These are phyloP conservation scores for Artomyces pyxidatus DNA, from an alignment of 768 basidiomycete species.

Conservation along the genomic window DNA sequence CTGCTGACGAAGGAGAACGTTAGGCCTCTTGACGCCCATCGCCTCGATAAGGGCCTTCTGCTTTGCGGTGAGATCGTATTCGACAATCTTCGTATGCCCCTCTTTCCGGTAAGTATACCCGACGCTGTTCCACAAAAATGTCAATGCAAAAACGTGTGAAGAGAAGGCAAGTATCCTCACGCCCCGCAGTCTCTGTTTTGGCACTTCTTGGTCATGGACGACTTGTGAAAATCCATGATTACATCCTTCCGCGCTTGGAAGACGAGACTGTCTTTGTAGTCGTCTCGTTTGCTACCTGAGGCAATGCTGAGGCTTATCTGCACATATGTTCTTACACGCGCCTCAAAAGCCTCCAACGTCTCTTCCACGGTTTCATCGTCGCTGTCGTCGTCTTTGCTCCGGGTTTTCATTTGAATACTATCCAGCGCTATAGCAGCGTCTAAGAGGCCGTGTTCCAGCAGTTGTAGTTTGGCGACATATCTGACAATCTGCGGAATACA, in stretches of 20 bases:
- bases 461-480: slow-evolving; percentile 77
- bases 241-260: slow-evolving; percentile 81
- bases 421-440: slow-evolving; percentile 75
- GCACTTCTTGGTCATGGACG: slow-evolving; percentile 59
- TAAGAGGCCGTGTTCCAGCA: slow-evolving; percentile 85
- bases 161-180: slow-evolving; percentile 39
- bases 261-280: slow-evolving; percentile 83
- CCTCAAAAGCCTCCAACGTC: slow-evolving; percentile 52
- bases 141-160: slow-evolving; percentile 7
- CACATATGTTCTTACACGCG: slow-evolving; percentile 60
- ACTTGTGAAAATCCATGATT: slow-evolving; percentile 74
- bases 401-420: slow-evolving; percentile 43
- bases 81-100: slow-evolving; percentile 88
- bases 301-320: slow-evolving; percentile 35
- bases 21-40: slow-evolving; percentile 54
- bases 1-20: slow-evolving; percentile 56
- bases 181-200: slow-evolving; percentile 68
- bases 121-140: slow-evolving; percentile 36
- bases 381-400: slow-evolving; percentile 24
- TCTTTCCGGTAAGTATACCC: slow-evolving; percentile 91
- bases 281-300: slow-evolving; percentile 58
- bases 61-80: slow-evolving; percentile 79
- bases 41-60: slow-evolving; percentile 57
- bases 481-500: slow-evolving; percentile 52
- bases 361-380: slow-evolving; percentile 35